Evolutionary conservation across 768 basidiomycete species (phyloP), one percentile per base, ranked within the genome.

Genomic region (Amanita pallidorosea): DNA sequence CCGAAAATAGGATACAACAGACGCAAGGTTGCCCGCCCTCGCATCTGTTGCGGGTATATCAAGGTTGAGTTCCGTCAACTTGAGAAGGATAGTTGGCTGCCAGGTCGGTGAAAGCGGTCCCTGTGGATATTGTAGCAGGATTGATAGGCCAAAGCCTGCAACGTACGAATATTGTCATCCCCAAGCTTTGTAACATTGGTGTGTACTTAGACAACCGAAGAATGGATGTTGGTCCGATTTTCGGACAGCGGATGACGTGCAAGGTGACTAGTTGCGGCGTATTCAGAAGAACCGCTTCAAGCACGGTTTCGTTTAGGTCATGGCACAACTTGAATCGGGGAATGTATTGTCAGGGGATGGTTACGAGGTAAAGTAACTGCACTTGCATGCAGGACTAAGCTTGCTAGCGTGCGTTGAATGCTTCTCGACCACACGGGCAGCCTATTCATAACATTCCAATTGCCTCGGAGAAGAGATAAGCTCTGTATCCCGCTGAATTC

Each of bases 381-480:
- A 69, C 83, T 51, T 58, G 87, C 86, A 57, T 68, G 78, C 40
- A 89, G 62, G 1, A 79, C 79, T 55, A 89, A 65, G 27, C 65
- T 71, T 2, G 69, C 71, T 56, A 86, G 64, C 1, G 74, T 77
- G 22, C 55, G 60, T 40, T 64, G 63, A 44, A 82, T 59, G 23
- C 59, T 58, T 6, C 58, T 57, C 2, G 70, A 62, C 85, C 87
- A 88, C 18, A 55, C 61, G 8, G 85, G 81, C 17, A 89, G 59
- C 6, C 68, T 56, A 58, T 83, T 74, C 47, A 83, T 65, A 18
- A 83, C 63, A 55, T 74, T 76, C 80, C 81, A 81, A 3, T 78
- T 78, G n/a, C 79, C 76, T 46, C 63, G 70, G 45, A 86, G 79
- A 23, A 88, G 63, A 5, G 72, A 65, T 13, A 89, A 56, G 20